Evolutionary conservation across 352 stramenopile species (phyloP), one percentile per base, ranked within the genome.

Genomic region (Phytopythium aichiense): DNA sequence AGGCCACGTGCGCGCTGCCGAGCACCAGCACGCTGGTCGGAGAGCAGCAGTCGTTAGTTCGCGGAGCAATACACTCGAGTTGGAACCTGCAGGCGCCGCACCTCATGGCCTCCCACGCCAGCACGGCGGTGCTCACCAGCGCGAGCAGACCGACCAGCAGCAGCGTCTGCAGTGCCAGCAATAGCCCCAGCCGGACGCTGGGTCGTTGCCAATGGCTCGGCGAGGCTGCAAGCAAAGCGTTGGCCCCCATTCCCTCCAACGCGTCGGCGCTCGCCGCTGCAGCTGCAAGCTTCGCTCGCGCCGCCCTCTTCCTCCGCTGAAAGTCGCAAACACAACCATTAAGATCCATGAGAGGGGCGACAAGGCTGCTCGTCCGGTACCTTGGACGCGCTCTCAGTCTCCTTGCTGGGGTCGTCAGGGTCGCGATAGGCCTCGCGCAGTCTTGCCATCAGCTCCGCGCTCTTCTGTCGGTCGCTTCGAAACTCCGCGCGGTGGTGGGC

Each of bases 1-100:
- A 84, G 9, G 81, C 61, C 43, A 86, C 64, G n/a, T 79, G 70
- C 1, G 67, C 68, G 56, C 77, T 86, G 63, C 77, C 80, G 33
- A 81, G 60, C 61, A 80, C 66, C 28, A 86, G 55, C 3, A 65
- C 58, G 45, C 77, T 86, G 56, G 6, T 23, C 25, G 15, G n/a
- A 54, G 31, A 15, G 11, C 18, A 22, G 25, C 11, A 38, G 12
- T 16, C 16, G 40, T 46, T 46, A 46, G 40, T 11, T 46, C 11
- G 40, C 8, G 15, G n/a, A 46, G 40, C 8, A 25, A 49, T 23
- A 49, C 13, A 45, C 15, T 45, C 38, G 38, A 45, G 38, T 15
- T 11, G 38, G 7, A 52, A 13, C 5, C 25, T 60, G 30, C 22
- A 31, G 40, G 48, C 60, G n/a, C 8, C 35, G 22, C 66, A 85